Conservation (phyloP, 2,329 filamentous ascomycete genomes). For the Penicillium sumatraense region DNA sequence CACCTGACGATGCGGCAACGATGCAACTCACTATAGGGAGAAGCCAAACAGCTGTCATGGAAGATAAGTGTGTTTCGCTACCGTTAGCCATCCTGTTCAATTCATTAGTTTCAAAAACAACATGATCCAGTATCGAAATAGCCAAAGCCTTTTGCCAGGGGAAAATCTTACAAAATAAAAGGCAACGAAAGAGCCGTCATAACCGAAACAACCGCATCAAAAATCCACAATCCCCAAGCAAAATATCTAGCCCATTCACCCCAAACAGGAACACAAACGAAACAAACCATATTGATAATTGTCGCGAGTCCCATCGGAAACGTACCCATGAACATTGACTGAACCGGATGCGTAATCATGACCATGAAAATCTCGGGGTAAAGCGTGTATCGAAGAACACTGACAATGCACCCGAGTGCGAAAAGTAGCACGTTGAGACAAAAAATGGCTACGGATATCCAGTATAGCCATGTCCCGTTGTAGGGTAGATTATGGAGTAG, state of each 20-base stretch:
- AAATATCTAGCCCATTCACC: slow-evolving; percentile 60
- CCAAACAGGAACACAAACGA: slow-evolving; percentile 65
- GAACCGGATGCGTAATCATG: slow-evolving; percentile 69
- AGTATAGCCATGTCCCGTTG: slow-evolving; percentile 45
- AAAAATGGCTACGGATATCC: slow-evolving; percentile 43
- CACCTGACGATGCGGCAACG: slow-evolving; percentile 68
- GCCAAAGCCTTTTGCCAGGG: too few relatives aligned
- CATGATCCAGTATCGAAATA: too few relatives aligned
- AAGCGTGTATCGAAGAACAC: slow-evolving; percentile 63
- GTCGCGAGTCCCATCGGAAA: slow-evolving; percentile 72
- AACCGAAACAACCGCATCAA: slow-evolving; percentile 59
- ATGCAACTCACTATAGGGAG: slow-evolving; percentile 71
- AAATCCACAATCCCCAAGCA: slow-evolving; percentile 64
- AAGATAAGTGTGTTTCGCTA: slow-evolving; percentile 46
- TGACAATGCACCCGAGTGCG: slow-evolving; percentile 49
- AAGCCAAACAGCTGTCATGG: slow-evolving; percentile 69
- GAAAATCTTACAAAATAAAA: slow-evolving; percentile 57
- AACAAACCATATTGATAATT: slow-evolving; percentile 68
- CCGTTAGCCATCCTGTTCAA: slow-evolving; percentile 28
- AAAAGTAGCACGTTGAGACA: slow-evolving; percentile 44
- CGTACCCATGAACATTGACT: slow-evolving; percentile 71
- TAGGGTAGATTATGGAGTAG: slow-evolving; percentile 44
- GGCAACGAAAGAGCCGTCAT: slow-evolving; percentile 60
- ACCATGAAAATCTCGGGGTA: slow-evolving; percentile 69
- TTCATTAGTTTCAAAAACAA: background rate